Evolutionary conservation across 305 asterid species (phyloP).

Genomic region (Lippia alba): DNA sequence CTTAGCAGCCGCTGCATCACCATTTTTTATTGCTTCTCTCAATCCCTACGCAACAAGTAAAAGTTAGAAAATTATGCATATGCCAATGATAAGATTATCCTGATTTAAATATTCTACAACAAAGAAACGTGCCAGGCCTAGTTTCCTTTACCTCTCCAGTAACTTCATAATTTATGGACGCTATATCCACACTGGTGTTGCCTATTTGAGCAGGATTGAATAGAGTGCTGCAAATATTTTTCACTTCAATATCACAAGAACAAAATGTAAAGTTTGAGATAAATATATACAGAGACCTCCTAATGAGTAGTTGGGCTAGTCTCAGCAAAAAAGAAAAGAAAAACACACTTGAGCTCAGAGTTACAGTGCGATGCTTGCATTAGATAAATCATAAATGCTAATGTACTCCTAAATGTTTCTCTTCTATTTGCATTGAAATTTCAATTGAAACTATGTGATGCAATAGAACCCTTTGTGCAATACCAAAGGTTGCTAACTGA

Average conservation of each 20-base stretch:
- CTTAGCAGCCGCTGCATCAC: slow-evolving; percentile 80
- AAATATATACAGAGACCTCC: slow-evolving; percentile 12
- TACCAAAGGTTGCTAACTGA: not conserved
- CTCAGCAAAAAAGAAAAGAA: not conserved
- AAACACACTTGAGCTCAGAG: not conserved
- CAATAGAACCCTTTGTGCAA: slow-evolving; percentile 2
- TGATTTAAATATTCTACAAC: slow-evolving; percentile 7
- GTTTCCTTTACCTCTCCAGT: slow-evolving; percentile 77
- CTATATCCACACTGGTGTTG: slow-evolving; percentile 47
- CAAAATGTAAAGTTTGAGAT: slow-evolving; percentile 7
- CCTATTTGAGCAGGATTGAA: slow-evolving; percentile 76
- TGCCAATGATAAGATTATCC: slow-evolving; percentile 19
- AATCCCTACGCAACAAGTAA: slow-evolving; percentile 66
- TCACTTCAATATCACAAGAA: slow-evolving; percentile 25
- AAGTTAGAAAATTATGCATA: slow-evolving; percentile 30
- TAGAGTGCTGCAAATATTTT: slow-evolving; percentile 62
- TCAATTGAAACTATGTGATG: not conserved
- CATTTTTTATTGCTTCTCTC: slow-evolving; percentile 96
- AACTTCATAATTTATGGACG: slow-evolving; percentile 66
- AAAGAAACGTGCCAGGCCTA: slow-evolving; percentile 24
- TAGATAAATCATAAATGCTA: slow-evolving; percentile 9
- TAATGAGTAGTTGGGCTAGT: slow-evolving; percentile 13
- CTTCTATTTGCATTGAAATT: slow-evolving; percentile 10
- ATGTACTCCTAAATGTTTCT: not conserved
- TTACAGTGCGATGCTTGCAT: not conserved